Percentiles rank a stretch among this genome's conserved stretches.
Conservation (phyloP, 352 stramenopile genomes). For the Blastocystis sp. region DNA sequence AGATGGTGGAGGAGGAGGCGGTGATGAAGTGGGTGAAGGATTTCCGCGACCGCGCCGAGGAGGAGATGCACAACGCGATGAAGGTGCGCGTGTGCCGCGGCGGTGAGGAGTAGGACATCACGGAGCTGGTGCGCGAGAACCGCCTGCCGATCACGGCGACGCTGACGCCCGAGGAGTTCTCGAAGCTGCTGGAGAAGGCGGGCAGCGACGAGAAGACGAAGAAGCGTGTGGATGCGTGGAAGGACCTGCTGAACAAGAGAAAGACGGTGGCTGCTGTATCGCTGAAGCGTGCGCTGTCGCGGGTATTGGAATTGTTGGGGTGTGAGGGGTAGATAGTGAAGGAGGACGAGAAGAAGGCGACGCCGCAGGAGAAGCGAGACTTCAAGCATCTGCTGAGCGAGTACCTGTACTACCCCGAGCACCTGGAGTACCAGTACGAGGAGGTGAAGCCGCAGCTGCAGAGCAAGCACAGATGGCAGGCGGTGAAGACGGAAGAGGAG, state of each 20-base stretch:
- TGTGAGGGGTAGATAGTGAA: neutral
- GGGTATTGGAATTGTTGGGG: neutral
- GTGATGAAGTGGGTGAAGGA: neutral
- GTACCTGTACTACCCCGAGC: conserved; percentile 39
- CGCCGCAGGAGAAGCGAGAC: neutral
- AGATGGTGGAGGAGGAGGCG: neutral
- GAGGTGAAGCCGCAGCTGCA: conserved; percentile 53
- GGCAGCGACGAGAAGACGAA: neutral
- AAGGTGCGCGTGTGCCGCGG: no score
- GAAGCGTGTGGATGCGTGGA: neutral
- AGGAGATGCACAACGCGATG: neutral
- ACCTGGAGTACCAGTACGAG: conserved; percentile 28
- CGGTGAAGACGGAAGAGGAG: no score
- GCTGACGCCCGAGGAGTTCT: no score
- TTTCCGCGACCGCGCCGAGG: neutral
- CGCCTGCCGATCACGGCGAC: no score
- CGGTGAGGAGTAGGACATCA: no score
- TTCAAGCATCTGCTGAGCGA: conserved; percentile 28
- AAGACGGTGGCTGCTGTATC: neutral
- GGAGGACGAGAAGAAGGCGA: neutral
- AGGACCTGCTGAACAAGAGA: conserved; percentile 5
- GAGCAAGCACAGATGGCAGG: neutral
- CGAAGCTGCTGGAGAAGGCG: neutral
- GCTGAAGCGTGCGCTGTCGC: neutral
- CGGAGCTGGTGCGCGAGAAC: no score